Percentiles rank a stretch among this genome's conserved stretches.
phyloP scores from a whole-genome alignment of 208 protist species.

The Acanthamoeba royreba region DNA sequence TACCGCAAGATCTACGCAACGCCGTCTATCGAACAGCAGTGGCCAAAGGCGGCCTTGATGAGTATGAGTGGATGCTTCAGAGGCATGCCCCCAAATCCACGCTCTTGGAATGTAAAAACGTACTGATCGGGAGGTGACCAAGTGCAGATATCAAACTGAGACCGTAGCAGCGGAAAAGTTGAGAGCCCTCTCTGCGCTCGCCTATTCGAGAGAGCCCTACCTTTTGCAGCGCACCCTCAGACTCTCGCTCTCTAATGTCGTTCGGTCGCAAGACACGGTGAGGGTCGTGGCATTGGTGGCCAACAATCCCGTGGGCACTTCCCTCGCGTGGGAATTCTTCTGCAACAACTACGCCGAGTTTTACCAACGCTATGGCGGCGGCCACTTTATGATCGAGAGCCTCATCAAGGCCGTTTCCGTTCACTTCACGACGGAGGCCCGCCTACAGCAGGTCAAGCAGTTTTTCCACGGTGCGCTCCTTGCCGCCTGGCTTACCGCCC shows the following conservation, averaged over 20 bases:
- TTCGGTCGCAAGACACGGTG: conserved; percentile 35
- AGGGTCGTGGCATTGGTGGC: neutral
- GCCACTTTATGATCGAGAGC: conserved; percentile 38
- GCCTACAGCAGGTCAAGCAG: neutral
- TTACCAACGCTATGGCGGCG: neutral
- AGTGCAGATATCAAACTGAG: neutral
- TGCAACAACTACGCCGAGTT: conserved; percentile 49
- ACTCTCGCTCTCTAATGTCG: neutral
- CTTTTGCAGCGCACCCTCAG: conserved; percentile 22
- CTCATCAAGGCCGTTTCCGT: conserved; percentile 36
- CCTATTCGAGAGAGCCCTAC: neutral
- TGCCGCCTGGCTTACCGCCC: neutral
- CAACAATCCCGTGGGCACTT: neutral
- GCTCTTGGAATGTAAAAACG: neutral
- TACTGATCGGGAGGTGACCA: neutral
- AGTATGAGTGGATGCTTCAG: conserved; percentile 26
- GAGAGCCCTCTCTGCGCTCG: neutral
- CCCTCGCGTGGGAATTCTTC: conserved; percentile 58
- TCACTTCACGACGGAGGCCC: neutral
- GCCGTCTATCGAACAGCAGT: neutral
- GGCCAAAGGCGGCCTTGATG: neutral
- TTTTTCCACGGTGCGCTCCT: neutral
- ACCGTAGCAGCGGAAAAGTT: neutral
- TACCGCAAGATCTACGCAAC: neutral
- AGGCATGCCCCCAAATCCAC: neutral